Evolutionary conservation across 139 green algal species (phyloP).

Genomic region (Monoraphidium neglectum): DNA sequence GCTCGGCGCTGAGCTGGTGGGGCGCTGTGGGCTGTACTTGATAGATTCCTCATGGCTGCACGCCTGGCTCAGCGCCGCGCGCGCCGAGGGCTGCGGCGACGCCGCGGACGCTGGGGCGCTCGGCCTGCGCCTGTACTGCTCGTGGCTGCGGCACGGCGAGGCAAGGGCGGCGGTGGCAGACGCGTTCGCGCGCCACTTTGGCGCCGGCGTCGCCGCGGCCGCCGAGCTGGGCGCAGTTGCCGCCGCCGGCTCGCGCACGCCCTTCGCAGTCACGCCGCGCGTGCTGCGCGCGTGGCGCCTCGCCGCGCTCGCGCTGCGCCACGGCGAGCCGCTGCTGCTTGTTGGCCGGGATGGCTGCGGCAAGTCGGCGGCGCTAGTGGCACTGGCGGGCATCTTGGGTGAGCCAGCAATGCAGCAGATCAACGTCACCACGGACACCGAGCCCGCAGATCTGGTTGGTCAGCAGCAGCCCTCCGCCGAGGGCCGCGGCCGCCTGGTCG

Average conservation of each 20-base stretch:
- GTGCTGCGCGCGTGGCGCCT: slow-evolving; percentile 17
- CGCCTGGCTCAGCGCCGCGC: slow-evolving; percentile 5
- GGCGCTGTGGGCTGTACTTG: slow-evolving; percentile 10
- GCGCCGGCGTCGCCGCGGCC: neutral
- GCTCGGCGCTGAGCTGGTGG: neutral
- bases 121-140: slow-evolving; percentile 14
- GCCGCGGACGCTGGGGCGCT: neutral
- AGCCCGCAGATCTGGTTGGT: too few relatives aligned
- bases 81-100: neutral
- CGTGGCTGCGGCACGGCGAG: neutral
- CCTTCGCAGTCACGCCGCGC: slow-evolving; percentile 18
- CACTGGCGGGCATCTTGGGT: slow-evolving; percentile 3
- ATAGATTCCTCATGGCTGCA: neutral
- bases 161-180: slow-evolving; percentile 3
- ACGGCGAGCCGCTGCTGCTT: slow-evolving; percentile 18
- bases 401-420: slow-evolving; percentile 13
- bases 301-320: neutral
- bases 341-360: slow-evolving; percentile 28
- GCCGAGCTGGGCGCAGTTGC: neutral
- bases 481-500: too few relatives aligned
- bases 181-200: neutral
- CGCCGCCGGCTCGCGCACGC: too few relatives aligned
- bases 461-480: too few relatives aligned
- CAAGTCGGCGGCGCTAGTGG: slow-evolving; percentile 23
- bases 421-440: slow-evolving; percentile 24